Conservation (phyloP, 164 flowering plant genomes). For the Nymphaea colorata region DNA sequence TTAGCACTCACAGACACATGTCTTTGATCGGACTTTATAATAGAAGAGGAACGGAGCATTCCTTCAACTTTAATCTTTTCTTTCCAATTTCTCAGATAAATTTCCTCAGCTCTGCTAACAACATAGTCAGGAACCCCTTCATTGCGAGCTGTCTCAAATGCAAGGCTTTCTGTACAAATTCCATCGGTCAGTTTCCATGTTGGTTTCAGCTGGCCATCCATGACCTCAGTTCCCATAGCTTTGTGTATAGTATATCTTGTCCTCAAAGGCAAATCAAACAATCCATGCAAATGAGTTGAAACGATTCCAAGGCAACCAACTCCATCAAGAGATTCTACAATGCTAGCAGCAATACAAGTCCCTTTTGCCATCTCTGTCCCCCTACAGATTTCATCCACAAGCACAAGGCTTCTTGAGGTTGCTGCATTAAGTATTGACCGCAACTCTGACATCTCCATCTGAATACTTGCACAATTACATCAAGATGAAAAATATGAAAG, state of each 20-base stretch:
- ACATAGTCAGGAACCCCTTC: constrained; percentile 81
- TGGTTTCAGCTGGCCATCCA: constrained; percentile 59
- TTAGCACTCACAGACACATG: not conserved
- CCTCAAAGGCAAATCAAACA: constrained; percentile 56
- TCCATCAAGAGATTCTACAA: constrained; percentile 67
- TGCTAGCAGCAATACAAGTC: constrained; percentile 93
- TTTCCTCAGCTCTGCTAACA: constrained; percentile 69
- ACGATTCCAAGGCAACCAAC: constrained; percentile 86
- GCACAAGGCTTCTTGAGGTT: constrained; percentile 83
- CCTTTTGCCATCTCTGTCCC: constrained; percentile 98
- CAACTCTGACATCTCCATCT: constrained; percentile 97
- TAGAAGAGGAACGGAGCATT: not conserved
- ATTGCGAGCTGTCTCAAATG: constrained; percentile 83
- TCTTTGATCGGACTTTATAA: not conserved
- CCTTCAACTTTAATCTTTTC: not conserved
- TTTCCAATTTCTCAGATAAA: constrained; percentile 30
- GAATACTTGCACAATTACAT: constrained; percentile 4
- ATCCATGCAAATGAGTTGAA: constrained; percentile 92
- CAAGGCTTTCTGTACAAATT: constrained; percentile 87
- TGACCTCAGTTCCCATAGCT: constrained; percentile 75
- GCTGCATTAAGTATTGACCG: constrained; percentile 54
- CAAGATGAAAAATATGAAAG: not conserved
- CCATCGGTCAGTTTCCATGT: constrained; percentile 93
- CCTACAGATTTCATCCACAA: constrained; percentile 92
- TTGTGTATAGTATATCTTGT: constrained; percentile 44